A percentile compares a stretch with the other conserved stretches of the same genome.
Evolutionary conservation across 2,329 filamentous ascomycete genomes (phyloP).

Genomic region (Fusarium begoniae): DNA sequence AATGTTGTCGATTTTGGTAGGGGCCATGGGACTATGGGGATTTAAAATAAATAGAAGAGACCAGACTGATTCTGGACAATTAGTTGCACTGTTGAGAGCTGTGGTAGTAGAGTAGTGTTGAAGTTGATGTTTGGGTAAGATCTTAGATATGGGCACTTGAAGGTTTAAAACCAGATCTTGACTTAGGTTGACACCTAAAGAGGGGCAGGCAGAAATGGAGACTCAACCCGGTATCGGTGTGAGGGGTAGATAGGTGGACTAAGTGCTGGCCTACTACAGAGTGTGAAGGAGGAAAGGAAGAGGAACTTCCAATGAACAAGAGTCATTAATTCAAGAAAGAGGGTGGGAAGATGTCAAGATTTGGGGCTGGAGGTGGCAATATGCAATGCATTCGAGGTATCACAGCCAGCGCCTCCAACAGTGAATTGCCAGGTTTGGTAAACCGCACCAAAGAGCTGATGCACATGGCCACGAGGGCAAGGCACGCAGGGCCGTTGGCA

Average conservation of each 20-base stretch:
- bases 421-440: conserved; percentile 3
- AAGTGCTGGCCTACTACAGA: neutral
- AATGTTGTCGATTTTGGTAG: conserved; percentile 46
- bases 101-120: neutral
- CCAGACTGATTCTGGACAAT: neutral
- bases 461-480: conserved; percentile 33
- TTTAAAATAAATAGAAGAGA: neutral
- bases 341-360: conserved; percentile 28
- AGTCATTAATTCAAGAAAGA: conserved; percentile 21
- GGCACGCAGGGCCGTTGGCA: conserved; percentile 25
- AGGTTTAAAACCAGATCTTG: conserved; percentile 23
- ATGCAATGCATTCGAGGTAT: neutral
- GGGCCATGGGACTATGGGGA: conserved; percentile 45
- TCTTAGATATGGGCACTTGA: conserved; percentile 1
- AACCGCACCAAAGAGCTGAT: neutral
- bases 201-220: conserved; percentile 36
- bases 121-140: conserved; percentile 5
- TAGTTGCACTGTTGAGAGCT: neutral
- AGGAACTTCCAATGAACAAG: conserved; percentile 6
- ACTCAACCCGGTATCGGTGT: conserved; percentile 34
- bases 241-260: neutral
- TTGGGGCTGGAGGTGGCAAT: conserved; percentile 32
- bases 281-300: conserved; percentile 3
- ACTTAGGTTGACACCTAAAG: conserved; percentile 19
- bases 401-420: neutral